Conservation (phyloP, 305 asterid species). For the Rubia tinctorum region DNA sequence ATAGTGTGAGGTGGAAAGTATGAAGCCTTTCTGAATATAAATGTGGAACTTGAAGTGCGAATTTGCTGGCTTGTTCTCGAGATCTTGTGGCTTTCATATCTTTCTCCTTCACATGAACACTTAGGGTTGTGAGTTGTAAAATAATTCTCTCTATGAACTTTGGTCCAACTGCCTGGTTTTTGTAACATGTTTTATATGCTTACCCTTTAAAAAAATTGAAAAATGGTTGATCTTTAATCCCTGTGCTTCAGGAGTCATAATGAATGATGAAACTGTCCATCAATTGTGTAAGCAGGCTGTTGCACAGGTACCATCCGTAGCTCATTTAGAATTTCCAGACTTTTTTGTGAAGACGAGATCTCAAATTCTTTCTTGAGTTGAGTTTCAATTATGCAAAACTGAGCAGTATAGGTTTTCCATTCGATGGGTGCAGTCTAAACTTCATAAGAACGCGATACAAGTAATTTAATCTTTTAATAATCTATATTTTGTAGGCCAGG, state of each 20-base stretch:
- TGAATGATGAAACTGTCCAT: slow-evolving; percentile 96
- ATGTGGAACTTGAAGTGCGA: neutral
- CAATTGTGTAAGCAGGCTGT: slow-evolving; percentile 97
- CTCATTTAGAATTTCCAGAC: neutral
- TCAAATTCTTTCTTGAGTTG: neutral
- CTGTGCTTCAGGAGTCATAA: slow-evolving; percentile 75
- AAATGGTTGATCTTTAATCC: neutral
- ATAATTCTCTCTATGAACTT: neutral
- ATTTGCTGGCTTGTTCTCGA: neutral
- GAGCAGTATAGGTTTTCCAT: neutral
- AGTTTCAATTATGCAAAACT: neutral
- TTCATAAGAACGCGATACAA: neutral
- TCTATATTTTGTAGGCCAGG: slow-evolving; percentile 50
- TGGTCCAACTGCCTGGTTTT: neutral
- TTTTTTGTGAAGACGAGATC: neutral
- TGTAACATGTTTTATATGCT: neutral
- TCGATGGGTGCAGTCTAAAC: neutral
- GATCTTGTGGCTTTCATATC: neutral
- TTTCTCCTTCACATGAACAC: neutral
- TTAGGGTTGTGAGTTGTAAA: neutral
- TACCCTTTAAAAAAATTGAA: neutral
- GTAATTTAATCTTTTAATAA: neutral
- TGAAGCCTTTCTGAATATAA: neutral
- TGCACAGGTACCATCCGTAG: slow-evolving; percentile 56
- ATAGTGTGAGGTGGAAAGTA: neutral